These are phyloP conservation scores for Hymenoscyphus fructigenus DNA, from an alignment of 2,329 filamentous ascomycete genomes.

Conservation along the genomic window DNA sequence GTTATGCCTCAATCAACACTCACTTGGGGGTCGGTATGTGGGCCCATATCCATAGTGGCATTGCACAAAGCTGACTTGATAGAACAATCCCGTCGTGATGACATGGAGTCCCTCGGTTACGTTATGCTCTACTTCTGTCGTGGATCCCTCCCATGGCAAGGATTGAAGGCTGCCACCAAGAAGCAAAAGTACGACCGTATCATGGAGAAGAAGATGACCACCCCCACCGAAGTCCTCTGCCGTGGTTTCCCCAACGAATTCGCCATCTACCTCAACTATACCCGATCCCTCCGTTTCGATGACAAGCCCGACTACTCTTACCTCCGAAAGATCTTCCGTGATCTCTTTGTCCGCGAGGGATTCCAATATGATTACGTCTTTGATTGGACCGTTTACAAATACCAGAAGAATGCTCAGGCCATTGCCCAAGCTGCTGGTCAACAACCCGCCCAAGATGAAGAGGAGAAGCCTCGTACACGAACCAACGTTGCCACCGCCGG, in stretches of 20 bases:
- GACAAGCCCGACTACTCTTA: constrained; percentile 99
- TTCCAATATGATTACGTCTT: constrained; percentile 99
- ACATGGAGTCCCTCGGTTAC: constrained; percentile 98
- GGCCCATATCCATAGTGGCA: not conserved
- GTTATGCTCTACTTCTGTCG: constrained; percentile 99
- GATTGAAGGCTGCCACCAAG: constrained; percentile 96
- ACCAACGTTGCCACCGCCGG: constrained; percentile 65
- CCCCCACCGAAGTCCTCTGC: constrained; percentile 96
- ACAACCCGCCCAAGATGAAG: constrained; percentile 65
- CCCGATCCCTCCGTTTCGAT: constrained; percentile 95
- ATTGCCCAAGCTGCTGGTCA: constrained; percentile 77
- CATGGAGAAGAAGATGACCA: constrained; percentile 99
- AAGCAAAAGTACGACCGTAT: constrained; percentile 99
- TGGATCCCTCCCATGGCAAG: constrained; percentile 97
- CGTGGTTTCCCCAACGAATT: constrained; percentile 99
- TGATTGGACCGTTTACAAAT: constrained; percentile 99
- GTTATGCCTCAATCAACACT: constrained; percentile 98
- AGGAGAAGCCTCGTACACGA: constrained; percentile 72
- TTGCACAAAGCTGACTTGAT: constrained; percentile 33
- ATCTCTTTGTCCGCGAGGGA: constrained; percentile 96
- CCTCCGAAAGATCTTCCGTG: constrained; percentile 99
- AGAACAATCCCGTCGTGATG: constrained; percentile 98
- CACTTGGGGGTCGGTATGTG: constrained; percentile 83
- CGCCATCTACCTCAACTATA: constrained; percentile 99
- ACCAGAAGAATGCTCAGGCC: constrained; percentile 98